Evolutionary conservation across 306 rosid species (phyloP).

Genomic region (Medicago truncatula): MtrunA17r5.0-ANR NC_053043.1:19205501-19206000

Average conservation of each 20-base stretch:
- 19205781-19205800: not conserved
- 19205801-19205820: too few relatives aligned
- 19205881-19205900: too few relatives aligned
- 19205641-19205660: not conserved
- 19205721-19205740: not conserved
- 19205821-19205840: too few relatives aligned
- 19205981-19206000: too few relatives aligned
- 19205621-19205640: not conserved
- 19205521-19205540: not conserved
- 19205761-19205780: not conserved
- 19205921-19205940: too few relatives aligned
- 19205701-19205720: not conserved
- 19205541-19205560: not conserved
- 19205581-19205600: not conserved
- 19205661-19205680: not conserved
- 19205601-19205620: not conserved
- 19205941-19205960: too few relatives aligned
- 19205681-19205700: not conserved
- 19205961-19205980: too few relatives aligned
- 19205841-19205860: too few relatives aligned
- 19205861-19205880: too few relatives aligned
- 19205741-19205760: not conserved
- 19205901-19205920: too few relatives aligned
- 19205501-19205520: too few relatives aligned
- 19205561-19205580: not conserved